Base-by-base conservation (phyloP, 331 rosid genomes). In the Arachis monticola region DNA sequence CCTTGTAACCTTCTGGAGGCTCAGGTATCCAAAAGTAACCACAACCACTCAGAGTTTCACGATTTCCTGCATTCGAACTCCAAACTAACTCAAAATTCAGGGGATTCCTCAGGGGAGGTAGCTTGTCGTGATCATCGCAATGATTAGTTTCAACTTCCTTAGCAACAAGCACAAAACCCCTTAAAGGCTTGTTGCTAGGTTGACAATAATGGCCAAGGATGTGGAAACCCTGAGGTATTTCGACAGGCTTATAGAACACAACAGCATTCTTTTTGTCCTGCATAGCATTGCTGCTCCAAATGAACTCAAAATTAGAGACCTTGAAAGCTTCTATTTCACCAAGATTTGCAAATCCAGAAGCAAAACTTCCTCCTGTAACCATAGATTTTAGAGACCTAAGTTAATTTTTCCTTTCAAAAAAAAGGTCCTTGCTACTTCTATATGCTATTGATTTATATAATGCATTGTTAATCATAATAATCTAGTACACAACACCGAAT, bases 131-230 rank as follows among this genome's bases (percentile, higher is more conserved):
- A 61, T 70, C 75, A 55, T 52, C 5, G 51, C 22, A 69, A 82
- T 58, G 69, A 40, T 64, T 53, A 58, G 80, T 48, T 62, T 57
- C 47, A 0, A 85, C 78, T 81, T 84, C 94, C 74, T 85, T 84
- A 3, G 85, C 97, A 22, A 88, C 96, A 77, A 93, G 92, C 77
- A 88, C 83, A 84, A 74, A 88, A 60, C 98, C 91, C 0, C 83
- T 78, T 66, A 85, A 76, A 76, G 97, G 97, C 74, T 69, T 82
- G 81, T 78, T 65, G 7, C 48, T 78, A 8, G 77, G 83, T 77
- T 91, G 96, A 83, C 94, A 91, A 78, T 84, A 87, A 77, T 93
- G 94, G 59, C 97, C 97, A 72, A 93, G 89, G 79, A 88, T 79
- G 76, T 70, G 87, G 77, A 88, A 93, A 32, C 83, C 88, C 44